Conservation (phyloP, 805 yeast species). For the Brettanomyces bruxellensis region DNA sequence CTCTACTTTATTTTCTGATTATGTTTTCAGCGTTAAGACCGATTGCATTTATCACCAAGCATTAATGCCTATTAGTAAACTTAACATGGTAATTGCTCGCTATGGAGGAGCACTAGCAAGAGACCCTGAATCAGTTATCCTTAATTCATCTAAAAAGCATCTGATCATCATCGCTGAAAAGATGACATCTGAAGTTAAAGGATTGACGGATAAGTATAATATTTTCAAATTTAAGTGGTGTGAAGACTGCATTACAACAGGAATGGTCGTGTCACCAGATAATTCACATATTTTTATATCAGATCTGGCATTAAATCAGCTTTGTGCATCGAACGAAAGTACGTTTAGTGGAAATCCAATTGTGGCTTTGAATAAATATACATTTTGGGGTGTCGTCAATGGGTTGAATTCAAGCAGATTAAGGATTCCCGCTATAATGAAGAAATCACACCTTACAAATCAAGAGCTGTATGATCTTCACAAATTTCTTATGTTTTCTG, state of each 20-base stretch:
- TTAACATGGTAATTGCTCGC: constrained; percentile 30
- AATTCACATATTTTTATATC: constrained; percentile 42
- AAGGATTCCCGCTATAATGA: no score
- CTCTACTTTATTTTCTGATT: constrained; percentile 31
- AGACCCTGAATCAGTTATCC: constrained; percentile 21
- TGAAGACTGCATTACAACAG: constrained; percentile 46
- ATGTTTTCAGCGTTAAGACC: constrained; percentile 43
- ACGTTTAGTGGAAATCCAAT: constrained; percentile 53
- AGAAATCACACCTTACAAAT: no score
- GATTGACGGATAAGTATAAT: constrained; percentile 36
- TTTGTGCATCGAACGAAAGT: not conserved
- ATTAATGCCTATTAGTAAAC: constrained; percentile 25
- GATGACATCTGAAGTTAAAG: constrained; percentile 29
- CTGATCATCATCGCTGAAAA: constrained; percentile 29
- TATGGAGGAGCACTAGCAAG: constrained; percentile 43
- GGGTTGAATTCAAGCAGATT: no score
- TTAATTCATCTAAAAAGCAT: constrained; percentile 5
- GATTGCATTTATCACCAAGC: constrained; percentile 28
- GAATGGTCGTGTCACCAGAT: constrained; percentile 42
- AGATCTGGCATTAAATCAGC: constrained; percentile 37
- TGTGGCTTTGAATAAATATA: constrained; percentile 20
- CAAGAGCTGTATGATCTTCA: not conserved
- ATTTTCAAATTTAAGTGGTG: constrained; percentile 66
- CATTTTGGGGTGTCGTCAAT: constrained; percentile 10
- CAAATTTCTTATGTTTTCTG: not conserved